Evolutionary conservation across 1,139 yeast genomes (phyloP).

Genomic region (Yamadazyma taylorii): DNA sequence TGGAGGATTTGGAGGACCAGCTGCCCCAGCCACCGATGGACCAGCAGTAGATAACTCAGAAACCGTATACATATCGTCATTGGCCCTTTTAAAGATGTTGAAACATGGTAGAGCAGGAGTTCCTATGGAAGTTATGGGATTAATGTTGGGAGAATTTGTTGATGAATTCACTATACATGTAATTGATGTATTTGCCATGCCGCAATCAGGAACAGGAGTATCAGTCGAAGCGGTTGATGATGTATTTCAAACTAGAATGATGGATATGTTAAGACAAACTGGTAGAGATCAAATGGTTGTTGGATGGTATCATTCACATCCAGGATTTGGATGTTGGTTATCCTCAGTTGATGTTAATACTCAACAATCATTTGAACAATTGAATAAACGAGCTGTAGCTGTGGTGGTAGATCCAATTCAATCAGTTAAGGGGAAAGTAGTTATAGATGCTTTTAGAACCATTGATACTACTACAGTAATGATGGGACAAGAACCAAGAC

Average conservation of each 20-base stretch:
- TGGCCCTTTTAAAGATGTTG: constrained; percentile 93
- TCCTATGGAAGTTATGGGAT: constrained; percentile 99
- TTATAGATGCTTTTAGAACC: constrained; percentile 95
- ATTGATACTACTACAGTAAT: constrained; percentile 85
- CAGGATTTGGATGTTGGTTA: constrained; percentile 99
- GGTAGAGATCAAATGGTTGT: constrained; percentile 99
- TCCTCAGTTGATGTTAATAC: constrained; percentile 97
- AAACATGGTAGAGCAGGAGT: constrained; percentile 99
- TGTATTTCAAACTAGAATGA: constrained; percentile 98
- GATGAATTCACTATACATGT: constrained; percentile 98
- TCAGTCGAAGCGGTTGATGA: constrained; percentile 99
- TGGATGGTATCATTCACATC: constrained; percentile 99
- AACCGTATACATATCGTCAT: constrained; percentile 92
- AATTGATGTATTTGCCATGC: constrained; percentile 98
- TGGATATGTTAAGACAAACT: constrained; percentile 98
- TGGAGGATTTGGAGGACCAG: constrained; percentile 57
- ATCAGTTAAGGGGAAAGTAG: constrained; percentile 98
- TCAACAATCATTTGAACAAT: constrained; percentile 95
- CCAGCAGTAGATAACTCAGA: constrained; percentile 93
- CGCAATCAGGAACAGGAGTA: constrained; percentile 98
- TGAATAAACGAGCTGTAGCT: constrained; percentile 93
- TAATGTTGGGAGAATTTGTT: constrained; percentile 97
- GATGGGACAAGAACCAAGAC: constrained; percentile 98
- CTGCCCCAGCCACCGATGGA: constrained; percentile 55
- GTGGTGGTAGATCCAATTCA: constrained; percentile 98